Base-by-base conservation (phyloP, 2,329 filamentous ascomycete genomes). In the Phyllosticta paracitricarpa region DNA sequence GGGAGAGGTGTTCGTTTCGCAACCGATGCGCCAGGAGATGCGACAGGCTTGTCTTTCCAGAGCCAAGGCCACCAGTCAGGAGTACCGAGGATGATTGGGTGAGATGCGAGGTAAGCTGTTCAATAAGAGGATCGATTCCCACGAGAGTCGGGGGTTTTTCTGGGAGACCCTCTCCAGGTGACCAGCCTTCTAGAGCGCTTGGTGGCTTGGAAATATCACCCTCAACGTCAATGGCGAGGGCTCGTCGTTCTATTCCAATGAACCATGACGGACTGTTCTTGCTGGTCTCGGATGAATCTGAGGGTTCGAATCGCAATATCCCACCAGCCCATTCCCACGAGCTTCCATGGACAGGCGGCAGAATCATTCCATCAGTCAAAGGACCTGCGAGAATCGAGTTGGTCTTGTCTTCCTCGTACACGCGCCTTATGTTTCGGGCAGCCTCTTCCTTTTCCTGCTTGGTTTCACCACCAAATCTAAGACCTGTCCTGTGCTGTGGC, bases 401-500 rank as follows among this genome's bases (percentile, higher is more conserved):
- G 9, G 72, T 78, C 48, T 79, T 81, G 30, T 78, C 71, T 30
- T 79, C 81, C 22, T 84, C 83, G 66, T 94, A 94, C 2, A 90
- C 82, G 10, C 86, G 82, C 64, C 84, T 84, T 64, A 96, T 85
- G 53, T 84, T 84, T 68, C 88, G 87, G 14, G 84, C 79, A 2
- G 86, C 85, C 66, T 91, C 90, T 69, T 96, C 90, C 58, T 87
- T 86, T 66, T 94, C 89, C 5, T 88, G 83, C 67, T 90, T 89
- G 0, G 90, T 89, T 67, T 96, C 91, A 14, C 91, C 90, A 4
- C 93, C 93, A 70, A 97, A 96, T 67, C 86, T 91, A 24, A 97
- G 79, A 0, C 87, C 88, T 54, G 87, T 81, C 40, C 80, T 82
- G 51, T 80, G 75, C 66, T 84, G 86, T 3, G 79, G 76, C 24